Conservation (phyloP, 1,284 basidiomycete genomes). For the Rhizopogon parksii region DNA sequence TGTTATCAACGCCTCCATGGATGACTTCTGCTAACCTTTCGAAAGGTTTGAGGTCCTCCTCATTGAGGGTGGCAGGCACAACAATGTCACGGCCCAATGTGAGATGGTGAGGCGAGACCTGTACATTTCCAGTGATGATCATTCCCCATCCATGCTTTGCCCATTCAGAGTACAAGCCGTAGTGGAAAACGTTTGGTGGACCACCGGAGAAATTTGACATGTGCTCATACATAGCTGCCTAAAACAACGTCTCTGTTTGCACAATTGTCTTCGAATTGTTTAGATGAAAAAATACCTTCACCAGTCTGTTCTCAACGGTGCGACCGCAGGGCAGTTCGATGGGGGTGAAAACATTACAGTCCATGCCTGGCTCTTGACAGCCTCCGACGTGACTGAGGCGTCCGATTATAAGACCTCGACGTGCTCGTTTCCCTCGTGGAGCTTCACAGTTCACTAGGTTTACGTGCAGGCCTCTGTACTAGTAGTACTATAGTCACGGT, state of each 20-base stretch:
- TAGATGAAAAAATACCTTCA: conserved; percentile 30
- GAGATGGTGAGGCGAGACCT: conserved; percentile 67
- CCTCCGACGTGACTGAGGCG: not conserved
- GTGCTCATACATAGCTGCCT: conserved; percentile 86
- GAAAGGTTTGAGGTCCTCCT: conserved; percentile 45
- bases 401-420: too few relatives aligned
- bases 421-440: too few relatives aligned
- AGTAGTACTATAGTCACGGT: too few relatives aligned
- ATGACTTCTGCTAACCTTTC: conserved; percentile 44
- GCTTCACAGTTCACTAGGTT: too few relatives aligned
- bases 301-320: conserved; percentile 32
- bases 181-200: conserved; percentile 60
- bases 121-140: conserved; percentile 86
- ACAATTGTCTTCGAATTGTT: not conserved
- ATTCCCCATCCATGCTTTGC: conserved; percentile 79
- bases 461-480: too few relatives aligned
- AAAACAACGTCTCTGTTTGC: not conserved
- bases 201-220: conserved; percentile 65
- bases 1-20: conserved; percentile 28
- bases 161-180: conserved; percentile 73
- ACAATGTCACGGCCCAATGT: conserved; percentile 77
- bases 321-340: conserved; percentile 44
- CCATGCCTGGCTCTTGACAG: not conserved
- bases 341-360: conserved; percentile 28
- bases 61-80: conserved; percentile 43